Evolutionary conservation across 192 early-diverging fungal genomes (phyloP), one percentile per base, ranked within the genome.

Genomic region (Rhizophagus clarus): DNA sequence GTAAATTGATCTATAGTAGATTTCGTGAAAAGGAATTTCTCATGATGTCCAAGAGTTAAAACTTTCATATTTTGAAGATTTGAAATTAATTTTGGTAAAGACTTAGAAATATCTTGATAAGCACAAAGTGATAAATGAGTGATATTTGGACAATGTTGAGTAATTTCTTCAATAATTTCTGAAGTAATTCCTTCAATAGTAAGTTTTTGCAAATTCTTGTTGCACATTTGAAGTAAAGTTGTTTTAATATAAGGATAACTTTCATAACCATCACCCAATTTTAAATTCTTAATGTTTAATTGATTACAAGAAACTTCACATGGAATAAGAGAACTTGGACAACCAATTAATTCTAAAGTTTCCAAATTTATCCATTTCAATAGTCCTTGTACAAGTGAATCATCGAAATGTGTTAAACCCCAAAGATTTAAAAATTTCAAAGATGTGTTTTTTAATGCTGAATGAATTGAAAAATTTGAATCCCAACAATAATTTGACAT

Each of bases 401-500:
- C 34, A 40, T 70, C 34, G n/a, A 70, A 37, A 42, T 42, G 29
- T 24, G 68, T 70, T 40, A 70, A 42, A 40, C 68, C 68, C 68
- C 68, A 70, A n/a, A 70, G 68, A 70, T 34, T 31, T 37, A 70
- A 37, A 9, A 9, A 6, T 37, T 31, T 70, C 42, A 70, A 70
- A 6, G 68, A 40, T 37, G 15, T 22, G 42, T n/a, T 70, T 42
- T 37, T 37, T 40, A 70, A 40, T 22, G 68, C 68, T 22, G 29
- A 37, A 70, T 37, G 34, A 3, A 70, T 20, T n/a, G 68, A 70
- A 70, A n/a, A 34, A 8, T 34, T n/a, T n/a, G 68, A 37, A 70
- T 70, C 34, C 68, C 68, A 70, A n/a, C 24, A n/a, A 70, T 70
- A 70, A 70, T 70, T 42, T 17, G 68, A 70, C 37, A 70, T 70